These are phyloP conservation scores for Trebouxiophyceae sp. DNA, from an alignment of 163 green algal genomes.

Conservation along the genomic window DNA sequence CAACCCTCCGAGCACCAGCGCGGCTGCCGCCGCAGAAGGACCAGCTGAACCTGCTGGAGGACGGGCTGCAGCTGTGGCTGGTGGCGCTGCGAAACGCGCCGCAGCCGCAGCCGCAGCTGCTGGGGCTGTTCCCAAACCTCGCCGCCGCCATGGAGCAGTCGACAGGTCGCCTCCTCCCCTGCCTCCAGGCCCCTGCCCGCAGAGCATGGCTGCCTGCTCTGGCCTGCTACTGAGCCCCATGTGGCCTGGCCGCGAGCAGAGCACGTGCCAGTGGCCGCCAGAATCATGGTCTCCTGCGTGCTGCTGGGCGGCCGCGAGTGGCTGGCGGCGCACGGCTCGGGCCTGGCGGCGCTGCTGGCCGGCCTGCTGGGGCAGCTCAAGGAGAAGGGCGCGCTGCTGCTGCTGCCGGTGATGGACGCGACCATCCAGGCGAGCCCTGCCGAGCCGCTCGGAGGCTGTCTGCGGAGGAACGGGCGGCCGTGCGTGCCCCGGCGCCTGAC, in stretches of 20 bases:
- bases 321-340: conserved; percentile 31
- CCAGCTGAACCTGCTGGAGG: conserved; percentile 77
- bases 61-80: conserved; percentile 78
- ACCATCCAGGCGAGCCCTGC: conserved; percentile 18
- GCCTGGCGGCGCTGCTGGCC: conserved; percentile 24
- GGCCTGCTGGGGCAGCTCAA: conserved; percentile 26
- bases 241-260: conserved; percentile 32
- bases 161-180: conserved; percentile 28
- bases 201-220: too few species aligned
- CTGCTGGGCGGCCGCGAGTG: conserved; percentile 46
- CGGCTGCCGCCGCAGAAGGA: conserved; percentile 43
- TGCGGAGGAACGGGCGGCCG: not conserved
- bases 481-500: not conserved
- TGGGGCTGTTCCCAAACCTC: conserved; percentile 57
- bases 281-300: conserved; percentile 48
- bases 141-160: conserved; percentile 38
- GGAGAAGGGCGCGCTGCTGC: conserved; percentile 38
- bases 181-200: not conserved
- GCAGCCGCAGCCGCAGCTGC: conserved; percentile 20
- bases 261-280: conserved; percentile 39
- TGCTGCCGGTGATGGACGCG: conserved; percentile 31
- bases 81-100: conserved; percentile 70
- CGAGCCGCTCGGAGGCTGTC: not conserved
- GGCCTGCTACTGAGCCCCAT: too few species aligned
- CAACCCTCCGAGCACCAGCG: too few species aligned